Percentiles rank a stretch among this genome's conserved stretches.
Evolutionary conservation across 202 grass and related monocot genomes (phyloP).

Genomic region (Schoenoplectus triqueter): DNA sequence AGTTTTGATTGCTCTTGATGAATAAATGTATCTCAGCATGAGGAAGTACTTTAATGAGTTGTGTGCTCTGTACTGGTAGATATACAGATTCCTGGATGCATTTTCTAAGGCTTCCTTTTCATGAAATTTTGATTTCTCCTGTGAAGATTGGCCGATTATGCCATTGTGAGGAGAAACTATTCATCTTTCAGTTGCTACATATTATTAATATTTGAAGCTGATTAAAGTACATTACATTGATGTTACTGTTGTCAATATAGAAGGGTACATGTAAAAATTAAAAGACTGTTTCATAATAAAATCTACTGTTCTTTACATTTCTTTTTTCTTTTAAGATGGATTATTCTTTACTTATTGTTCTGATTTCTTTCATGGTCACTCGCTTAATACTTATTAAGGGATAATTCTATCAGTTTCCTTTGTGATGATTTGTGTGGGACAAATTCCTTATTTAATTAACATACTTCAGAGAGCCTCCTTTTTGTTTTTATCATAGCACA

Average conservation of each 20-base stretch:
- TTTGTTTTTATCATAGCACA: neutral
- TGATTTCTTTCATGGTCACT: neutral
- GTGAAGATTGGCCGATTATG: slow-evolving; percentile 33
- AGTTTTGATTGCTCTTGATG: neutral
- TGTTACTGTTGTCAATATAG: neutral
- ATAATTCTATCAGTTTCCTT: neutral
- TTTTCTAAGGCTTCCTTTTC: neutral
- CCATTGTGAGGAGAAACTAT: slow-evolving; percentile 31
- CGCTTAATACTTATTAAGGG: neutral
- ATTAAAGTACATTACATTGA: slow-evolving; percentile 8
- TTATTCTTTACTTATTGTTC: neutral
- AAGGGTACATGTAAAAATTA: slow-evolving; percentile 1
- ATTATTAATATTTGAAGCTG: neutral
- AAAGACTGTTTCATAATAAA: neutral
- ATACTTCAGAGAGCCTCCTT: neutral
- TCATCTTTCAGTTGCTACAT: neutral
- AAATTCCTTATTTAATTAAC: neutral
- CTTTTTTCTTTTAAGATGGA: neutral
- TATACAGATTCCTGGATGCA: neutral
- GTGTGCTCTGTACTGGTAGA: neutral
- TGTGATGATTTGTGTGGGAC: slow-evolving; percentile 9
- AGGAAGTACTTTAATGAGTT: neutral
- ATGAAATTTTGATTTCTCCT: slow-evolving; percentile 33
- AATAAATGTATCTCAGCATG: neutral
- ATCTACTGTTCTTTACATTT: neutral